phyloP scores from a whole-genome alignment of 176 grass and related monocot genomes.

The Aegilops umbellulata region DNA sequence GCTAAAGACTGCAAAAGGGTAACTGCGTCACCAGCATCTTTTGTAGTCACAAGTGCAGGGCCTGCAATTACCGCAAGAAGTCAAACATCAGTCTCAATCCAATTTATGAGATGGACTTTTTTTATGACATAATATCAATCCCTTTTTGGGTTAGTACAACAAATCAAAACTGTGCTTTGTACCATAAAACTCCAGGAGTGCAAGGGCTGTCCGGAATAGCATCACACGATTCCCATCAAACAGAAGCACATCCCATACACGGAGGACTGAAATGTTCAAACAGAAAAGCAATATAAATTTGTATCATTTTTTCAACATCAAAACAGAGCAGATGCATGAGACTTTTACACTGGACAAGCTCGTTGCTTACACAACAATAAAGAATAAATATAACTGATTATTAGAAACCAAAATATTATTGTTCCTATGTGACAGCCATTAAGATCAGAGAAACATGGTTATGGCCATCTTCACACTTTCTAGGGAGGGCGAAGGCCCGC shows the following conservation, averaged over 20 bases:
- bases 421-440: background rate
- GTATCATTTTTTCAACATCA: background rate
- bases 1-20: conserved; percentile 93
- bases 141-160: conserved; percentile 17
- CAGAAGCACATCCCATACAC: conserved; percentile 93
- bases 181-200: conserved; percentile 94
- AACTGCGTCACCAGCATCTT: conserved; percentile 93
- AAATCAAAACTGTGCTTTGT: conserved; percentile 26
- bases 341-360: conserved; percentile 4
- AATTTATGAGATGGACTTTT: background rate
- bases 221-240: conserved; percentile 91
- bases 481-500: background rate
- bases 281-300: conserved; percentile 13
- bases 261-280: conserved; percentile 81
- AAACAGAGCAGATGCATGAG: background rate
- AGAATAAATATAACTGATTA: conserved; percentile 15
- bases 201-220: conserved; percentile 88
- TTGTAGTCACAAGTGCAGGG: conserved; percentile 92
- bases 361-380: background rate
- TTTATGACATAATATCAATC: conserved; percentile 4
- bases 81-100: conserved; percentile 2
- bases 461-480: background rate
- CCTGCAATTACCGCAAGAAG: conserved; percentile 49
- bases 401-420: conserved; percentile 7
- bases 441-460: conserved; percentile 17